Evolutionary conservation across 148 eudicot genomes (phyloP).

Genomic region (Nyssa sinensis): DNA sequence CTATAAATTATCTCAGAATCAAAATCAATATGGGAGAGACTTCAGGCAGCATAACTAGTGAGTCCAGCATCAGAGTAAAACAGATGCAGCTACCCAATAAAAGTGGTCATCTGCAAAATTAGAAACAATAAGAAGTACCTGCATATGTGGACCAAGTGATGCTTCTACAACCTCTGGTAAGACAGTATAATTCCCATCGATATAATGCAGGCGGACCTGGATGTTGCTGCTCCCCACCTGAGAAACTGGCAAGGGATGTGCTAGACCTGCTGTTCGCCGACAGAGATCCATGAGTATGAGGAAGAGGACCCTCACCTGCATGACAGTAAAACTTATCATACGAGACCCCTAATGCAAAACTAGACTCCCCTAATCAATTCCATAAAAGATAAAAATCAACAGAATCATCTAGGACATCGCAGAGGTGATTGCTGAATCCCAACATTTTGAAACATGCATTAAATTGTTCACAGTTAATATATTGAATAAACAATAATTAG

Average conservation of each 20-base stretch:
- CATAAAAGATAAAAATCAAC: neutral
- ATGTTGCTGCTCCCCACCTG: slow-evolving; percentile 89
- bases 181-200: slow-evolving; percentile 93
- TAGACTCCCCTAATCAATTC: neutral
- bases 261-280: slow-evolving; percentile 70
- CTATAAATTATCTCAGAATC: too few species aligned
- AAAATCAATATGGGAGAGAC: too few species aligned
- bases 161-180: slow-evolving; percentile 98
- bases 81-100: neutral
- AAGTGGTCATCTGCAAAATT: neutral
- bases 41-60: too few species aligned
- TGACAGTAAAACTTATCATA: slow-evolving; percentile 6
- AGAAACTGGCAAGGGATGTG: slow-evolving; percentile 89
- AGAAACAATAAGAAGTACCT: slow-evolving; percentile 37
- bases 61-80: neutral
- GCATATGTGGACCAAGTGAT: slow-evolving; percentile 99
- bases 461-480: neutral
- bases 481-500: slow-evolving; percentile 2
- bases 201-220: slow-evolving; percentile 89
- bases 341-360: neutral
- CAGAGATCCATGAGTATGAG: slow-evolving; percentile 95
- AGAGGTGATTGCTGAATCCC: slow-evolving; percentile 1
- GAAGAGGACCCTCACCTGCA: slow-evolving; percentile 92
- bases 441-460: neutral
- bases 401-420: neutral